Conservation (phyloP, 192 early-diverging fungal genomes). For the Linnemannia schmuckeri region DNA sequence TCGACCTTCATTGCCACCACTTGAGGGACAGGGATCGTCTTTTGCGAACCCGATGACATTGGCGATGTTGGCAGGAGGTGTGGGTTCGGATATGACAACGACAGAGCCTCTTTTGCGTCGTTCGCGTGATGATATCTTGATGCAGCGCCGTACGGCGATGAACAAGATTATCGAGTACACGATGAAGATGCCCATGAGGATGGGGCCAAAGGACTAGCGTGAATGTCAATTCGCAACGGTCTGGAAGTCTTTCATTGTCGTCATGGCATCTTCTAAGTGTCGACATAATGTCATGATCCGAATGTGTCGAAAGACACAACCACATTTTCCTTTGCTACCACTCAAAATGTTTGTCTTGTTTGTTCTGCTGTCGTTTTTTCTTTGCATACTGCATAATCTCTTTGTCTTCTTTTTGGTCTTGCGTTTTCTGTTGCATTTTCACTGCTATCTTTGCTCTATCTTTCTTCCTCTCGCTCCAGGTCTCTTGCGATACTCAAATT, state of each 20-base stretch:
- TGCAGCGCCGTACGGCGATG: constrained; percentile 18
- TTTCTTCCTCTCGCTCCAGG: background rate
- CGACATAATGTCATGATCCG: background rate
- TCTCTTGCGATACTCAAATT: background rate
- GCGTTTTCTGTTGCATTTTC: background rate
- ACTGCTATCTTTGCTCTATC: background rate
- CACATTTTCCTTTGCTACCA: background rate
- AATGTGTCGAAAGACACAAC: background rate
- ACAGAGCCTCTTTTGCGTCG: constrained; percentile 7
- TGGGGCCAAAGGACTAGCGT: constrained; percentile 1
- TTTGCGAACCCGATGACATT: background rate
- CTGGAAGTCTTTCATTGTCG: background rate
- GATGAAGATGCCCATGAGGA: constrained; percentile 25
- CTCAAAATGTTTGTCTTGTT: background rate
- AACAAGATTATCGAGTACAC: constrained; percentile 19
- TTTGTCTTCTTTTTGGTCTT: background rate
- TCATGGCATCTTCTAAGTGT: background rate
- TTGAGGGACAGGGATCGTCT: background rate
- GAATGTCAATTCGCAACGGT: background rate
- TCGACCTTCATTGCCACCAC: constrained; percentile 5
- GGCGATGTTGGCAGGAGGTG: background rate
- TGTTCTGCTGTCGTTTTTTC: constrained; percentile 2
- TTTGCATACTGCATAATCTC: background rate
- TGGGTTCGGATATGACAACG: constrained; percentile 9
- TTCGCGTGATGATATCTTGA: constrained; percentile 24